Percentiles rank a stretch among this genome's conserved stretches.
phyloP scores from a whole-genome alignment of 2,329 filamentous ascomycete genomes.

The Stenocarpella maydis region DNA sequence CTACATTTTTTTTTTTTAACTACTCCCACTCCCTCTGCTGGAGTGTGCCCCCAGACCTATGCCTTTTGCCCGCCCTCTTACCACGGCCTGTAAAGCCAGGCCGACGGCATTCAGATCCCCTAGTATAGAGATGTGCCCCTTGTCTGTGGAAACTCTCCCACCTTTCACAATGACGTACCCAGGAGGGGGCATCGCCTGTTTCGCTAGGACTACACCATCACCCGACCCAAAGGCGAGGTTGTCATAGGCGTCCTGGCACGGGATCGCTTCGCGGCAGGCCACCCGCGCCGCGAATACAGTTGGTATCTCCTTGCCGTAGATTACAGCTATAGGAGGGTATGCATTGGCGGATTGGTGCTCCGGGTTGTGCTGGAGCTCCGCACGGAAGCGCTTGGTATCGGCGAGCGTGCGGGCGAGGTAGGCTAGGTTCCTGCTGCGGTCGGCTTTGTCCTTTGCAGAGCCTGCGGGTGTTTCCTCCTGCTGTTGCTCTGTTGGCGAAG shows the following conservation, averaged over 20 bases:
- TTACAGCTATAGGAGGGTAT: slow-evolving; percentile 83
- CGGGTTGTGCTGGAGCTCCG: slow-evolving; percentile 71
- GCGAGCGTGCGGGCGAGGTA: slow-evolving; percentile 81
- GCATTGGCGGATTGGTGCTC: slow-evolving; percentile 68
- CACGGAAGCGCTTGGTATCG: slow-evolving; percentile 77
- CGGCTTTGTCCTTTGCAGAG: slow-evolving; percentile 47
- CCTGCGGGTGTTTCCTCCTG: slow-evolving; percentile 30
- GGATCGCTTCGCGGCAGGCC: slow-evolving; percentile 75
- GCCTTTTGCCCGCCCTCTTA: slow-evolving; percentile 72
- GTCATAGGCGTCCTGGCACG: slow-evolving; percentile 81
- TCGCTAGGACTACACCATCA: slow-evolving; percentile 88
- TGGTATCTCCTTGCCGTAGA: slow-evolving; percentile 87
- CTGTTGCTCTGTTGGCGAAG: slow-evolving; percentile 42
- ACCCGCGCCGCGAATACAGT: slow-evolving; percentile 87
- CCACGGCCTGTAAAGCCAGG: slow-evolving; percentile 73
- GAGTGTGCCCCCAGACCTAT: slow-evolving; percentile 67
- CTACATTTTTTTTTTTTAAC: slow-evolving; percentile 1
- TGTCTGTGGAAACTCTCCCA: slow-evolving; percentile 79
- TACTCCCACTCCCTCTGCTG: neutral
- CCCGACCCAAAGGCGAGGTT: slow-evolving; percentile 86
- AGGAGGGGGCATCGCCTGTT: slow-evolving; percentile 82
- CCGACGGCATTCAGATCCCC: slow-evolving; percentile 87
- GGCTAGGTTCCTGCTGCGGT: slow-evolving; percentile 59
- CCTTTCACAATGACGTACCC: slow-evolving; percentile 79
- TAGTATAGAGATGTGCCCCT: slow-evolving; percentile 86